Conservation (phyloP, 192 early-diverging fungal species). For the Mortierella claussenii region DNA sequence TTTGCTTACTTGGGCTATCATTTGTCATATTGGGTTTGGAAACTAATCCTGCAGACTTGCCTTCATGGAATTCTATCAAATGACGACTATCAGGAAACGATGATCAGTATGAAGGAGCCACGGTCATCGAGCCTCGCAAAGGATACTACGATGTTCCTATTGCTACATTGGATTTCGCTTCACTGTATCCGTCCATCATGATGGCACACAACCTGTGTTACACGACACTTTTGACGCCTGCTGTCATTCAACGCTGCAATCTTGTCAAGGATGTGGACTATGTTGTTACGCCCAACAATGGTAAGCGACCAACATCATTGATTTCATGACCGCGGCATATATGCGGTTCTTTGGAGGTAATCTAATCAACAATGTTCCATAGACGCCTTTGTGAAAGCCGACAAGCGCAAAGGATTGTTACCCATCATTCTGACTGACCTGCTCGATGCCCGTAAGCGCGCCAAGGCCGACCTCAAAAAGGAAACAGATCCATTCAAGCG, state of each 20-base stretch:
- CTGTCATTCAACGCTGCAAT: constrained; percentile 68
- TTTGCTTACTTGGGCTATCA: too few species aligned
- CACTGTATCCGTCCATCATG: constrained; percentile 99
- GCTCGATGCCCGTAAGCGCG: constrained; percentile 89
- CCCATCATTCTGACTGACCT: constrained; percentile 92
- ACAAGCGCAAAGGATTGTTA: constrained; percentile 82
- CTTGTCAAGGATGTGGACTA: constrained; percentile 86
- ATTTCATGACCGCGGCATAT: not conserved
- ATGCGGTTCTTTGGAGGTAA: not conserved
- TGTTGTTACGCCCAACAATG: constrained; percentile 88
- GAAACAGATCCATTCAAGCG: constrained; percentile 96
- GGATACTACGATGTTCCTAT: constrained; percentile 97
- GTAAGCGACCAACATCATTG: constrained; percentile 50
- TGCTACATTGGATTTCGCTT: constrained; percentile 97
- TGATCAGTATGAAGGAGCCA: constrained; percentile 95
- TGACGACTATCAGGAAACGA: too few species aligned
- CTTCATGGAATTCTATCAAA: too few species aligned
- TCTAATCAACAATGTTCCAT: not conserved
- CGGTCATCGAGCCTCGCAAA: constrained; percentile 93
- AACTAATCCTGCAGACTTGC: too few species aligned
- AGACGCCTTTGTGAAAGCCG: constrained; percentile 89
- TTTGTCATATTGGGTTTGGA: too few species aligned
- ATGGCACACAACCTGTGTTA: constrained; percentile 99
- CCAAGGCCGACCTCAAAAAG: constrained; percentile 93
- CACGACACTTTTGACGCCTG: constrained; percentile 78